Base-by-base conservation (phyloP, 1,284 basidiomycete genomes). In the Cutaneotrichosporon mucoides region DNA sequence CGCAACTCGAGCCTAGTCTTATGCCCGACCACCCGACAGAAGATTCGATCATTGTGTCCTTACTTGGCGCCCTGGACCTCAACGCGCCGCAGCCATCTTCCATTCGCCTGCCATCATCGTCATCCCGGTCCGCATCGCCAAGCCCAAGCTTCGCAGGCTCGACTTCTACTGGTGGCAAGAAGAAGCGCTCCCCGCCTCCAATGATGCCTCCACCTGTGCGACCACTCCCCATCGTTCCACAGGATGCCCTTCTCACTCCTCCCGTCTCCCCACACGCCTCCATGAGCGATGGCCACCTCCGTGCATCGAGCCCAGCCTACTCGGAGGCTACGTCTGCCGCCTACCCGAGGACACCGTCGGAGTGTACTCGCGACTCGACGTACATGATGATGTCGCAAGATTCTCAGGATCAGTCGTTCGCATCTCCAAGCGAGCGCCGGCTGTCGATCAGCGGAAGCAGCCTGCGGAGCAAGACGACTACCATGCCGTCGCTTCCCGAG, bases 261-360 rank as follows among this genome's bases (percentile, higher is more conserved):
- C 46, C 46, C 12, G 33, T 35, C 34, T 38, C 53, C n/a, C 56
- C 60, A 8, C 53, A 15, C 13, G 65, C 68, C 2, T 62, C 67
- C 3, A 13, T 34, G 50, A 59, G 52, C 53, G 59, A 38, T 59
- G 48, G 41, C 13, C 45, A 36, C 1, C 47, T 59, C 16, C 59
- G 59, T 4, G 46, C 68, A 0, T 63, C 67, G 6, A 68, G 61
- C 62, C 71, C 72, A 2, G 72, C 68, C 5, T 62, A 62, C 56
- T 71, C 72, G 33, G 72, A 74, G 6, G 57, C 62, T 9, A 70
- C 69, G 1, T 68, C 67, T 1, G 48, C 24, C 24, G 24, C 55
- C 8, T 70, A 63, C 58, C 72, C 68, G 0, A 58, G 60, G 7
- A 74, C 72, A 6, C 72, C 72, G 12, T 52, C 65, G 7, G 68